These are phyloP conservation scores for Sporothrix luriei DNA, from an alignment of 2,329 filamentous ascomycete species.

Conservation along the genomic window DNA sequence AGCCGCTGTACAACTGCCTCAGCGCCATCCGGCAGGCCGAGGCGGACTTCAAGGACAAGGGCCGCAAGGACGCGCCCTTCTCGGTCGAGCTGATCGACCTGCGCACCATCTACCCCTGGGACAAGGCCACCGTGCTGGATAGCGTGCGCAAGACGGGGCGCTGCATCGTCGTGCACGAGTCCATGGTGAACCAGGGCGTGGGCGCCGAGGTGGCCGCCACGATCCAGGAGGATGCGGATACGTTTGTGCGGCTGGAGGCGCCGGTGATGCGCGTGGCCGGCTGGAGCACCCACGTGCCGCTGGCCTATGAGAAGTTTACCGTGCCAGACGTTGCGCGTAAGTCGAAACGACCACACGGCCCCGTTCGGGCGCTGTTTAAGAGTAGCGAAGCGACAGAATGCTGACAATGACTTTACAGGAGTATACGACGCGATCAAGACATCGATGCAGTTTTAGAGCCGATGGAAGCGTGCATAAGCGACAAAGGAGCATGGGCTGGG, in stretches of 20 bases:
- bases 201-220: constrained; percentile 87
- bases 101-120: constrained; percentile 89
- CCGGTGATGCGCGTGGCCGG: constrained; percentile 83
- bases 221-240: constrained; percentile 74
- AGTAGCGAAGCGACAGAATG: neutral
- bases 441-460: constrained; percentile 58
- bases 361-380: neutral
- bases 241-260: constrained; percentile 81
- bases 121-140: constrained; percentile 74
- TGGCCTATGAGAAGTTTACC: constrained; percentile 79
- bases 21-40: constrained; percentile 73
- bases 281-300: constrained; percentile 82
- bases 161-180: constrained; percentile 87
- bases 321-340: constrained; percentile 84
- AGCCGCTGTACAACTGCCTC: constrained; percentile 82
- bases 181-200: constrained; percentile 86
- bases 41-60: constrained; percentile 59
- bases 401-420: constrained; percentile 49
- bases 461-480: neutral
- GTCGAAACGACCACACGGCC: constrained; percentile 45
- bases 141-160: constrained; percentile 87
- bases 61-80: constrained; percentile 66
- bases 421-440: constrained; percentile 72
- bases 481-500: neutral
- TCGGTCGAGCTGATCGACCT: constrained; percentile 85